Conservation (phyloP, 2,329 filamentous ascomycete genomes). For the Emmonsiellopsis sp. region DNA sequence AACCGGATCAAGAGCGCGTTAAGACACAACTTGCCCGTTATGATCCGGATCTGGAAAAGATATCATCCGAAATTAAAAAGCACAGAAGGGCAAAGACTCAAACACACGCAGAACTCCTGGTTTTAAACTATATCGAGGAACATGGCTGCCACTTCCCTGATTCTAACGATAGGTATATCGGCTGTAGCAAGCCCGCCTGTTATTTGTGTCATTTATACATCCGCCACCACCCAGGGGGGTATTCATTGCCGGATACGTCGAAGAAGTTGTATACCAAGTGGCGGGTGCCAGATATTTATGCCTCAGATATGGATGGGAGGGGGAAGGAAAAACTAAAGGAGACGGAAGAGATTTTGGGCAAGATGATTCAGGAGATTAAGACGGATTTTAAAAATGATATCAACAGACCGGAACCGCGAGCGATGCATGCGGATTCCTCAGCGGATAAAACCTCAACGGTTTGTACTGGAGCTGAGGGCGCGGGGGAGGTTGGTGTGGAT, state of each 20-base stretch:
- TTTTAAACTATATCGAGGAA: background rate
- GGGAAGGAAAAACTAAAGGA: background rate
- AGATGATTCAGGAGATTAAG: background rate
- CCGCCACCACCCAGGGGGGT: background rate
- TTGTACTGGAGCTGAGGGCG: background rate
- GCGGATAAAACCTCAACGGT: background rate
- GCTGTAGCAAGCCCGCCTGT: background rate
- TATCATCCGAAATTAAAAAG: background rate
- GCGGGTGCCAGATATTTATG: background rate
- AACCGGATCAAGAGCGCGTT: background rate
- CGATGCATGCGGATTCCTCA: slow-evolving; percentile 1
- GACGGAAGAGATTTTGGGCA: background rate
- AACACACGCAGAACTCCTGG: background rate
- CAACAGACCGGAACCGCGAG: background rate
- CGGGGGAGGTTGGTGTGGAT: background rate
- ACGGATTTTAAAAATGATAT: background rate
- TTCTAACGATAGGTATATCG: background rate
- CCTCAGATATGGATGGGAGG: background rate
- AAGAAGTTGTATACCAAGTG: slow-evolving; percentile 1
- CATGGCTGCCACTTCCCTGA: background rate
- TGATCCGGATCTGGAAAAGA: background rate
- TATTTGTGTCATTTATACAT: slow-evolving; percentile 1
- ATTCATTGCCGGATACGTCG: background rate
- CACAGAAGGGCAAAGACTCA: background rate
- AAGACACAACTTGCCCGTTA: background rate